phyloP scores from a whole-genome alignment of 331 rosid species.

The Malus hybrid region DNA sequence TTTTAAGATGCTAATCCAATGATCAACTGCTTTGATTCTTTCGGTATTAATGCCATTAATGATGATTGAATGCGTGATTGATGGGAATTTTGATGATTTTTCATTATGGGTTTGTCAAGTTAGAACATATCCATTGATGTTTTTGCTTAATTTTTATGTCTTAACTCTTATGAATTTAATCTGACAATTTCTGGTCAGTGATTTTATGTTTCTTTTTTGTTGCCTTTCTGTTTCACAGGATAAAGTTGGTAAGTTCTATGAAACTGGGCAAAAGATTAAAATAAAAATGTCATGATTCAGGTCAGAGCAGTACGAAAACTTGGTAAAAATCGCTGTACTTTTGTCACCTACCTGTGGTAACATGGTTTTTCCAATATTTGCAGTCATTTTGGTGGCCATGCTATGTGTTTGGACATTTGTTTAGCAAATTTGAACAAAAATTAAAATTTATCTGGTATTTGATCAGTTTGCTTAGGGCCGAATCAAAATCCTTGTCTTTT shows the following conservation, averaged over 20 bases:
- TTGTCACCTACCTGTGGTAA: conserved; percentile 2
- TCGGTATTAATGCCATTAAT: not conserved
- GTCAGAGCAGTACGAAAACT: conserved; percentile 30
- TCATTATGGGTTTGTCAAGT: not conserved
- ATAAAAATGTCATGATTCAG: conserved; percentile 24
- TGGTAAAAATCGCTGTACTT: conserved; percentile 18
- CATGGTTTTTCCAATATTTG: not conserved
- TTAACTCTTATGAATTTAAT: not conserved
- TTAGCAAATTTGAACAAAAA: not conserved
- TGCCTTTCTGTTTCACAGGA: conserved; percentile 54
- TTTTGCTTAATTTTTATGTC: not conserved
- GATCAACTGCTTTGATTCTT: not conserved
- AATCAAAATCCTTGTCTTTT: not conserved
- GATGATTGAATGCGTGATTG: not conserved
- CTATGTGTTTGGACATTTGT: not conserved
- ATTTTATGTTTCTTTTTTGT: conserved; percentile 7
- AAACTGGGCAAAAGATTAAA: conserved; percentile 15
- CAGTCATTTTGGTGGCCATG: not conserved
- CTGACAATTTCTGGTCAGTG: not conserved
- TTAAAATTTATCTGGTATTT: not conserved
- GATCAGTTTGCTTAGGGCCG: not conserved
- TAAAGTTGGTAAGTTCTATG: conserved; percentile 86
- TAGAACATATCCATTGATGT: too few relatives aligned
- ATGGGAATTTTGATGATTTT: not conserved
- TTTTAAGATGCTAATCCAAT: not conserved